These are phyloP conservation scores for Colletotrichum nymphaeae DNA, from an alignment of 2,329 filamentous ascomycete species.

Conservation along the genomic window DNA sequence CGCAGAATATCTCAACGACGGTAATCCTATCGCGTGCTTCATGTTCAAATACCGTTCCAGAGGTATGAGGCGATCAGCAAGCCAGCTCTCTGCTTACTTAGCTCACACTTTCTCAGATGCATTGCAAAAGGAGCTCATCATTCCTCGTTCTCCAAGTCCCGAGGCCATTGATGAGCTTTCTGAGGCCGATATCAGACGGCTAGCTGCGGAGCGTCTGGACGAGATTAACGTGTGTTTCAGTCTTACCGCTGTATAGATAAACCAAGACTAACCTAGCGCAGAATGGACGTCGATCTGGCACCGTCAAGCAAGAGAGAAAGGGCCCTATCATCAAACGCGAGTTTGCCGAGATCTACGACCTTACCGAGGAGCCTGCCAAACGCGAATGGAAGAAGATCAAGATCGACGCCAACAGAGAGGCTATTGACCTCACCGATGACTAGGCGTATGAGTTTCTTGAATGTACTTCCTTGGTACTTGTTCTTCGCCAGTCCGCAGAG, in stretches of 20 bases:
- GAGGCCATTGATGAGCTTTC: conserved; percentile 28
- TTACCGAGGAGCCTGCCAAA: conserved; percentile 24
- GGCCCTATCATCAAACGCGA: conserved; percentile 27
- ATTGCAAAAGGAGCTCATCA: conserved; percentile 37
- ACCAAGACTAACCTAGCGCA: background rate
- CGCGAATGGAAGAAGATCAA: conserved; percentile 35
- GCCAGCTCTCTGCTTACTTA: background rate
- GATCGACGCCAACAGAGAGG: conserved; percentile 23
- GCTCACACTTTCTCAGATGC: conserved; percentile 26
- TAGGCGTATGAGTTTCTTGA: background rate
- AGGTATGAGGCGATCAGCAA: conserved; percentile 23
- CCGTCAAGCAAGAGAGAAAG: conserved; percentile 25
- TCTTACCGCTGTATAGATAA: background rate
- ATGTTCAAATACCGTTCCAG: conserved; percentile 41
- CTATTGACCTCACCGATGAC: conserved; percentile 37
- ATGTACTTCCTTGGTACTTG: background rate
- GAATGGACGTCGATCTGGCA: conserved; percentile 5
- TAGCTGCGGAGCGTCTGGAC: conserved; percentile 30
- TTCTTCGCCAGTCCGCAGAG: background rate
- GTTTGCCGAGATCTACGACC: conserved; percentile 30
- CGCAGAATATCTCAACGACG: background rate
- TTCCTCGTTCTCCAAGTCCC: conserved; percentile 35
- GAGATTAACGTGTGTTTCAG: conserved; percentile 21
- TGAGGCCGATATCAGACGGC: conserved; percentile 28
- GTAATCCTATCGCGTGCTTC: conserved; percentile 31